Evolutionary conservation across 768 basidiomycete species (phyloP).

Genomic region (Sarcomyxa edulis): DNA sequence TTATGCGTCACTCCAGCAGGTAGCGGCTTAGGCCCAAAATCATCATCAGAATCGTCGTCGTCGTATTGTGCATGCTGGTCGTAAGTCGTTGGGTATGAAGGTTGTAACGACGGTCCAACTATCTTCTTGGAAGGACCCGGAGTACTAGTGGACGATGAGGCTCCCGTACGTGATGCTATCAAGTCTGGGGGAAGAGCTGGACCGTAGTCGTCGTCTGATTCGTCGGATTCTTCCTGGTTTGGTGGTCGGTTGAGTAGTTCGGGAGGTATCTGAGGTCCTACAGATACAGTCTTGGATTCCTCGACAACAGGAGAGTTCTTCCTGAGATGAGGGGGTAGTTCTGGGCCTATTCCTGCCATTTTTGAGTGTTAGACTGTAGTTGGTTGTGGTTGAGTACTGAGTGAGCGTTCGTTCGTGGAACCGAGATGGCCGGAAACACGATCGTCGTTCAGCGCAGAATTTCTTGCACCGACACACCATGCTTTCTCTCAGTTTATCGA

Average conservation of each 20-base stretch:
- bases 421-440: no score
- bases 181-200: conserved; percentile 77
- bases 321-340: conserved; percentile 46
- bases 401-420: no score
- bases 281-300: conserved; percentile 19
- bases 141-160: conserved; percentile 16
- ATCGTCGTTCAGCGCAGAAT: no score
- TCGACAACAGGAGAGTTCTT: conserved; percentile 8
- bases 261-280: conserved; percentile 9
- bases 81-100: conserved; percentile 36
- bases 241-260: conserved; percentile 2
- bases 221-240: conserved; percentile 34
- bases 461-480: no score
- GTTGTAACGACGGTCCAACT: conserved; percentile 41
- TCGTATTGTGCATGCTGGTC: conserved; percentile 27
- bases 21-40: conserved; percentile 80
- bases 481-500: no score
- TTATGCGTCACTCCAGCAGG: conserved; percentile 38
- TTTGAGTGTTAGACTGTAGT: not conserved
- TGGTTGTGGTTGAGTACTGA: no score
- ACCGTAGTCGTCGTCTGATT: conserved; percentile 64
- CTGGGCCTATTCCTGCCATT: conserved; percentile 54
- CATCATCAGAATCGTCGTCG: conserved; percentile 66
- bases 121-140: conserved; percentile 12
- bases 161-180: conserved; percentile 32